Evolutionary conservation across 2,329 filamentous ascomycete species (phyloP), one percentile per base, ranked within the genome.

Genomic region (Metarhizium anisopliae): DNA sequence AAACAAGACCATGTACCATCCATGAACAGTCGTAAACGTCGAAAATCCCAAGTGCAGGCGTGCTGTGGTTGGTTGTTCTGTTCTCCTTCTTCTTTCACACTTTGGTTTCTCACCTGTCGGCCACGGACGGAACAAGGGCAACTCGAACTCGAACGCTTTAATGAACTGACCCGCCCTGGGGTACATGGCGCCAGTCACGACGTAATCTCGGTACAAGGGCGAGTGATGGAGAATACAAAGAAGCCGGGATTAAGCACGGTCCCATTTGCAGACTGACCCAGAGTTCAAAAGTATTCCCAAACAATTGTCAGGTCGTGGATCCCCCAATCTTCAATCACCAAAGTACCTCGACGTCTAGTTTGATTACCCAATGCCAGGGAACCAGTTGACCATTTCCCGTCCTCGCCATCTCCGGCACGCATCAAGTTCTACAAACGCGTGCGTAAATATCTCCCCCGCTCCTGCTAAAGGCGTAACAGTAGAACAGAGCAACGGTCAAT

Each of bases 91-190:
- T 40, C 38, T 11, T 16, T 40, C 5, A 5, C 38, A 25, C 42
- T 14, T 43, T 43, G 49, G 18, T 40, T 29, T 35, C 29, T 18
- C 8, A 10, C 35, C 29, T 14, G n/a, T 11, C 32, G 40, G 20
- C 30, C 29, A 14, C 47, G 25, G 25, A 52, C 30, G 35, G 50
- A 50, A 38, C 16, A 18, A 8, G 42, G 40, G 20, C 45, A 5
- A 36, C 35, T 16, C 11, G 7, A 14, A 29, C 47, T 45, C 45
- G n/a, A 49, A 29, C n/a, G 43, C 51, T 57, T 54, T 57, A 32
- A 57, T 57, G 55, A 57, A 38, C 30, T 35, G 55, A 45, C 55
- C 55, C 55, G 55, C 55, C 29, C 32, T 11, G 16, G 25, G 36
- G 53, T 36, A 55, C 47, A 42, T 51, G n/a, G 25, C 42, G 11